Base-by-base conservation (phyloP, 306 rosid genomes). In the Malus fusca region DNA sequence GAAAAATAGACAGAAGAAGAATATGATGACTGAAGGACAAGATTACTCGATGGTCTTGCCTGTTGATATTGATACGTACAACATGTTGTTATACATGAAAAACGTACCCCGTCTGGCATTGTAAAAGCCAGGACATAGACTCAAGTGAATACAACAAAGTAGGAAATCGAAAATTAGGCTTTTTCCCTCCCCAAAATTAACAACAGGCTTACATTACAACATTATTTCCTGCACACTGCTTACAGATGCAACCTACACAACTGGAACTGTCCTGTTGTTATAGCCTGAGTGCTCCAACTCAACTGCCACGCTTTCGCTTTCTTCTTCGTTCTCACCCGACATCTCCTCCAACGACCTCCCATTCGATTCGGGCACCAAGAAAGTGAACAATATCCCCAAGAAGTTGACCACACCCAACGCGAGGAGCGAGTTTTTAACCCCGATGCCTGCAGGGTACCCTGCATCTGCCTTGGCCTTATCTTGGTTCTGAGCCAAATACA, bases 291-390 rank as follows among this genome's bases (percentile, higher is more conserved):
- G 76, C 21, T 79, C 89, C 72, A 66, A 59, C 31, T 73, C 88
- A 63, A 15, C 77, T 59, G 31, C 17, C 22, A 8, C 52, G 15
- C 68, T 21, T 75, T 55, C 82, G 62, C 13, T 58, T 76, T 85
- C 92, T 6, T 85, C 88, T 72, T 89, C 89, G 7, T 81, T 68
- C 83, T 92, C 96, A 9, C 96, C 91, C 0, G 97, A 88, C 55
- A 92, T 90, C 80, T 92, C 97, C 75, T 92, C 96, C 78, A 92
- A 79, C 1, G 93, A 92, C 77, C 44, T 90, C 4, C 97, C 97
- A 19, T 87, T 92, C 0, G 90, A 80, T 78, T 92, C 97, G 1
- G 93, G 96, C 31, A 92, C 97, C 37, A 88, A 71, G 83, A 90
- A 87, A 46, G 90, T 92, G 56, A 77, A 92, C 48, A 80, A 1